Evolutionary conservation across 257 asterid species (phyloP), one percentile per base, ranked within the genome.

Genomic region (Thymus mandschuricus): DNA sequence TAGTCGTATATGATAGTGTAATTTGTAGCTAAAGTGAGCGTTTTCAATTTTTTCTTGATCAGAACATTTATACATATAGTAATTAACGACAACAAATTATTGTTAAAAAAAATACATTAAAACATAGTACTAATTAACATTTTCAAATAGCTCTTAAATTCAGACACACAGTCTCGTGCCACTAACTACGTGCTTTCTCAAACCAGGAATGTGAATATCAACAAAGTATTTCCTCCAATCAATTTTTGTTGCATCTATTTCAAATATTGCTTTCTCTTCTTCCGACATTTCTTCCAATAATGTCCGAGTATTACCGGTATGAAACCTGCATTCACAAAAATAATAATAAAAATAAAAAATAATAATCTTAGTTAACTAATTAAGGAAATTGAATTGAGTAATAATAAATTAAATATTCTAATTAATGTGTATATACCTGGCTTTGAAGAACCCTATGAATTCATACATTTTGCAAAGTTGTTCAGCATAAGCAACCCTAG

Each of bases 271-370:
- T 43, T 49, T 43, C 71, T 78, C 83, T 55, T 81, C 81, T 55
- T 56, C 30, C 2, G 79, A 81, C 86, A 81, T 81, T 34, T 81
- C 85, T 69, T 38, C 77, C 46, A 81, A 43, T 45, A 81, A 44
- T 55, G 46, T 69, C 11, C 50, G 31, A 0, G 80, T 77, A 45
- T 81, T 81, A 12, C 82, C 78, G 1, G 75, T 69, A 2, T 81
- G 74, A 34, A 81, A 81, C 70, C 82, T 79, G 10, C 46, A 38
- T 11, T 13, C 29, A 34, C 21, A 15, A n/a, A 3, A 5, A 46
- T 10, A 30, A 43, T 48, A 34, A 21, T 21, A 5, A 46, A 28
- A 30, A 43, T 48, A 34, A 21, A n/a, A 21, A 21, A 21, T 0
- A 21, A 21, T 21, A 21, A 21, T 21, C 21, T 21, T 21, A 21